These are phyloP conservation scores for Exophiala viscosa DNA, from an alignment of 2,329 filamentous ascomycete species.

Conservation along the genomic window DNA sequence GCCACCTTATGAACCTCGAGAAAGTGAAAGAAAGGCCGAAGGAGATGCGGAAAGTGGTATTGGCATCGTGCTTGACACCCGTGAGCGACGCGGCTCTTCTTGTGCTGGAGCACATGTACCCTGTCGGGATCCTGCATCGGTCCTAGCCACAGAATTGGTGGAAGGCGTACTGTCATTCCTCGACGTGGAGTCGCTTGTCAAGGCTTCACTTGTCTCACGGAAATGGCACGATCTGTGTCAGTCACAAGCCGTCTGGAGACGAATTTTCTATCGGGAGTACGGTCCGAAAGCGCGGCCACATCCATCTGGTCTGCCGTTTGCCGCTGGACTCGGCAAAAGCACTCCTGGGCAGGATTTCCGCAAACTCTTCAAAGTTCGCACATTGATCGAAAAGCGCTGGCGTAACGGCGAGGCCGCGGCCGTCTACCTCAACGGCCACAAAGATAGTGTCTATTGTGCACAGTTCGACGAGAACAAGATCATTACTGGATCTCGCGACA, in stretches of 20 bases:
- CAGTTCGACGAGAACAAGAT: conserved; percentile 99
- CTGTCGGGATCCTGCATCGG: conserved; percentile 50
- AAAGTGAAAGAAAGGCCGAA: conserved; percentile 29
- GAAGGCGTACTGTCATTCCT: conserved; percentile 58
- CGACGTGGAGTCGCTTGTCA: conserved; percentile 54
- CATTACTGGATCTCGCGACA: conserved; percentile 91
- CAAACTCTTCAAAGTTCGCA: conserved; percentile 73
- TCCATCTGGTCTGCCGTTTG: conserved; percentile 11
- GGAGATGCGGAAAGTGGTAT: conserved; percentile 50
- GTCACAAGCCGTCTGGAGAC: conserved; percentile 59
- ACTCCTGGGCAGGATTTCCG: conserved; percentile 74
- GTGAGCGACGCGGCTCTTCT: conserved; percentile 36
- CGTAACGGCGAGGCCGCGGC: conserved; percentile 71
- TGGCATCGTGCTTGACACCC: conserved; percentile 39
- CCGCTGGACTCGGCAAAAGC: conserved; percentile 52
- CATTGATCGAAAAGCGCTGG: conserved; percentile 76
- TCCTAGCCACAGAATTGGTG: conserved; percentile 57
- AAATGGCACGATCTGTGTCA: conserved; percentile 55
- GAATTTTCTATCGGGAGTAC: conserved; percentile 58
- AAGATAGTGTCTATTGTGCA: conserved; percentile 94
- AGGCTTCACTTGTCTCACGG: conserved; percentile 54
- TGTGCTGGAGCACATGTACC: conserved; percentile 36
- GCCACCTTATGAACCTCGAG: conserved; percentile 29
- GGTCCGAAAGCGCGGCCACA: conserved; percentile 28
- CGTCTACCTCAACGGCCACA: conserved; percentile 87